Evolutionary conservation across 164 flowering plant species (phyloP), one percentile per base, ranked within the genome.

Genomic region (Annona cherimola): DNA sequence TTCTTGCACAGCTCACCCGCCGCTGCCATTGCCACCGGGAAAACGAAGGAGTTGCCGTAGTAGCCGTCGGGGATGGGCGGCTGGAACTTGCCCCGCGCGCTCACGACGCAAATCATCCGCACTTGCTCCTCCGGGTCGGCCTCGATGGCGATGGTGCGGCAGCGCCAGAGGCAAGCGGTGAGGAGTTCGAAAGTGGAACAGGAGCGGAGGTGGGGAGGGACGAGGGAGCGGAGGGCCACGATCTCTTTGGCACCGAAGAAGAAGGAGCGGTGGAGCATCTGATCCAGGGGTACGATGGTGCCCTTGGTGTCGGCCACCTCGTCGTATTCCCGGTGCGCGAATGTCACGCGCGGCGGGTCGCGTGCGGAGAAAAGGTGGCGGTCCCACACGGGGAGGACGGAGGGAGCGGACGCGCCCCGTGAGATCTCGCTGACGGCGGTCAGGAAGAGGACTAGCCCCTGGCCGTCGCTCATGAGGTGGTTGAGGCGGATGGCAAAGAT

Each of bases 391-490:
- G 84, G 86, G 8, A 0, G 54, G 4, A 82, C 75, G 0, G 84
- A 76, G 1, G 83, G 83, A 6, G 61, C 9, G 0, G 0, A 14
- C 8, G 76, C 77, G 0, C 79, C 83, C 35, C 75, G 69, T 5
- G 78, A 78, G 61, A 82, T 62, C 45, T 82, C 86, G 4, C 74
- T 78, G 0, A 81, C 73, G 0, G 80, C 82, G 4, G 4, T 72
- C 78, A 81, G 19, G 75, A 84, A 80, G 45, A 76, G 83, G 61
- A 76, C 73, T 14, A 82, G 14, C 1, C 85, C 85, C 0, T 44
- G 1, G 2, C 73, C 85, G 39, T 84, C 87, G 42, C 70, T n/a
- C 76, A 84, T 77, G 4, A 80, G 75, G 75, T 84, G 87, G 78
- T 84, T 84, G 4, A 74, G 69, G 0, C 85, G 77, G 20, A 79